Conservation (phyloP, 1,139 yeast species). For the Suhomyces kunorum region DNA sequence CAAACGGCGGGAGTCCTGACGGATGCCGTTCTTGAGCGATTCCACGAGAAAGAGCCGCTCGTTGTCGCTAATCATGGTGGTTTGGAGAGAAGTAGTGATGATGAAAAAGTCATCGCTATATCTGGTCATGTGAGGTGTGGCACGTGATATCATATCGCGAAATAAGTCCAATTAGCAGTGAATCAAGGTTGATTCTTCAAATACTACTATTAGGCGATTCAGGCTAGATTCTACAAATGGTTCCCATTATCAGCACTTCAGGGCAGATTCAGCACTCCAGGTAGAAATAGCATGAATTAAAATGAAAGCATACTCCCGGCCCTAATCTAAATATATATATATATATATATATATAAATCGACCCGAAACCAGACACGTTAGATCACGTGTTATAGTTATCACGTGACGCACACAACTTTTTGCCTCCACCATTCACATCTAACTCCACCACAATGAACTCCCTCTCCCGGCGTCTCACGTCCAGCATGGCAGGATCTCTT, state of each 20-base stretch:
- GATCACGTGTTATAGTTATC: neutral
- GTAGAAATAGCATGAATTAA: too few relatives aligned
- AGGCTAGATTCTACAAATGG: too few relatives aligned
- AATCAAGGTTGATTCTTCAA: too few relatives aligned
- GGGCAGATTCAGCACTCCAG: too few relatives aligned
- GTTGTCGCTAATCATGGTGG: slow-evolving; percentile 29
- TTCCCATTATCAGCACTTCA: too few relatives aligned
- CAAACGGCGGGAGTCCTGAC: slow-evolving; percentile 70
- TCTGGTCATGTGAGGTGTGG: neutral
- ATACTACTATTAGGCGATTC: too few relatives aligned
- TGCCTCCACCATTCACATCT: neutral
- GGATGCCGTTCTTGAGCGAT: slow-evolving; percentile 59
- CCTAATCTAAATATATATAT: too few relatives aligned
- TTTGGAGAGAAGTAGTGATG: neutral
- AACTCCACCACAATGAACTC: slow-evolving; percentile 2
- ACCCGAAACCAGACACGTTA: too few relatives aligned
- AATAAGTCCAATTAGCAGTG: too few relatives aligned
- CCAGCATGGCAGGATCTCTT: neutral
- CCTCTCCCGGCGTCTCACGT: neutral
- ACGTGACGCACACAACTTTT: neutral
- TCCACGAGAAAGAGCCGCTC: slow-evolving; percentile 64
- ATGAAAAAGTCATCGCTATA: neutral
- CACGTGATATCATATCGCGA: too few relatives aligned
- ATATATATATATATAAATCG: too few relatives aligned
- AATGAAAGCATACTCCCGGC: too few relatives aligned